Conservation (phyloP, 2,329 filamentous ascomycete species). For the Monosporascus sp. region DNA sequence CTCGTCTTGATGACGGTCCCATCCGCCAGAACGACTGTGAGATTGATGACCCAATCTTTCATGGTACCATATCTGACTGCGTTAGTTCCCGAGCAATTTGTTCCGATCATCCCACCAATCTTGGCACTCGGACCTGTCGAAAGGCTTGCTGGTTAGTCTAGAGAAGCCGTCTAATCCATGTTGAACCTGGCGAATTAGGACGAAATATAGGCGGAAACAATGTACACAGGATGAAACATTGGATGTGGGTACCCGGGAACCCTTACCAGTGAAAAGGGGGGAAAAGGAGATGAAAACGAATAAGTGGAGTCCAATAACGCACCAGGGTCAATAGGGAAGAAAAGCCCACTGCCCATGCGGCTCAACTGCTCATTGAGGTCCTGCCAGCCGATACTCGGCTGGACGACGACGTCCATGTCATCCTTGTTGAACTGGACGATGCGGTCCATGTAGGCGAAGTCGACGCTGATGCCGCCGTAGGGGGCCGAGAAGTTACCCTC, state of each 20-base stretch:
- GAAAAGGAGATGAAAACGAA: neutral
- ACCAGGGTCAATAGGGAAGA: conserved; percentile 87
- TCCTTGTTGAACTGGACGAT: conserved; percentile 74
- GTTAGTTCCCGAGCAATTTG: conserved; percentile 73
- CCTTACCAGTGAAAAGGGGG: neutral
- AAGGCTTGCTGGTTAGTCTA: conserved; percentile 15
- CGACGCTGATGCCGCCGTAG: conserved; percentile 80
- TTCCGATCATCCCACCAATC: conserved; percentile 80
- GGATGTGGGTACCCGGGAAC: too few relatives aligned
- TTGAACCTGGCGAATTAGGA: neutral
- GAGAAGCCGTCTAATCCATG: conserved; percentile 32
- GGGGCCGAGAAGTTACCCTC: conserved; percentile 89
- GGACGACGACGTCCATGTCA: conserved; percentile 90
- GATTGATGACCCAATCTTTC: conserved; percentile 82
- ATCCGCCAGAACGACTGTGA: conserved; percentile 75
- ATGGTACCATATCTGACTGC: conserved; percentile 78
- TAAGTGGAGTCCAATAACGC: conserved; percentile 14
- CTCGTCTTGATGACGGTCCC: conserved; percentile 75
- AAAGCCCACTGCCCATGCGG: conserved; percentile 68
- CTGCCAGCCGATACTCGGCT: conserved; percentile 91
- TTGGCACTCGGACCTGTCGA: conserved; percentile 55
- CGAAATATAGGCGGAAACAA: neutral
- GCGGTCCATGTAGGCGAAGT: conserved; percentile 83
- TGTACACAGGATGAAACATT: too few relatives aligned
- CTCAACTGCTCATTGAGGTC: conserved; percentile 68